Base-by-base conservation (phyloP, 2,329 filamentous ascomycete species). In the Pseudocercospora cruenta region DNA sequence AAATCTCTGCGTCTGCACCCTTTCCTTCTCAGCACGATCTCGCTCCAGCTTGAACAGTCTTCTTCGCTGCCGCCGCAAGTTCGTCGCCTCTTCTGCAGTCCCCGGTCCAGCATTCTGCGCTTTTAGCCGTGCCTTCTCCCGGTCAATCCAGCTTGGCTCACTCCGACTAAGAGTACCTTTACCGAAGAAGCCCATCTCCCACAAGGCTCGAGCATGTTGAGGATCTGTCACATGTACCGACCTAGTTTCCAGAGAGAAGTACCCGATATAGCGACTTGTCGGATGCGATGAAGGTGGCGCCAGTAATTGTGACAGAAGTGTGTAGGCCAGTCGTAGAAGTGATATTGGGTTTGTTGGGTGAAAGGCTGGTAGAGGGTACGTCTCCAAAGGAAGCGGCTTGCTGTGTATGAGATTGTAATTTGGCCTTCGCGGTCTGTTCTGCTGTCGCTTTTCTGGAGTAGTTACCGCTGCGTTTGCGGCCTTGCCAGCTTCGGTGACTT, bases 161-260 rank as follows among this genome's bases (percentile, higher is more conserved):
- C 94, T 97, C 73, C 96, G 88, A 81, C 94, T 97, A 65, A 98
- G 82, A 72, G 84, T 94, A 53, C 95, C 95, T 79, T 97, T 97
- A 57, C 96, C 96, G 79, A 94, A 99, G 80, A 99, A 99, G 4
- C 95, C 95, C 81, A 96, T 92, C 79, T 97, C 92, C 95, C 96
- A 99, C 24, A 99, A 80, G 1, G 90, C 92, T 62, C 91, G 86
- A 68, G 96, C 90, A 3, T 92, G 90, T 63, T 85, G 84, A 26
- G 88, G 83, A 77, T 97, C 90, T 19, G 88, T 92, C 64, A 99
- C 85, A 76, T 97, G 92, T 16, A 99, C 86, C 0, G 93, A 95
- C 31, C 90, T 88, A 3, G 93, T 96, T 64, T 90, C 87, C 1
- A 87, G 80, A n/a, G 93, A 94, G 84, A 94, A 97, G 70, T 90